Conservation (phyloP, 2,329 filamentous ascomycete genomes). For the Xylariales sp. region DNA sequence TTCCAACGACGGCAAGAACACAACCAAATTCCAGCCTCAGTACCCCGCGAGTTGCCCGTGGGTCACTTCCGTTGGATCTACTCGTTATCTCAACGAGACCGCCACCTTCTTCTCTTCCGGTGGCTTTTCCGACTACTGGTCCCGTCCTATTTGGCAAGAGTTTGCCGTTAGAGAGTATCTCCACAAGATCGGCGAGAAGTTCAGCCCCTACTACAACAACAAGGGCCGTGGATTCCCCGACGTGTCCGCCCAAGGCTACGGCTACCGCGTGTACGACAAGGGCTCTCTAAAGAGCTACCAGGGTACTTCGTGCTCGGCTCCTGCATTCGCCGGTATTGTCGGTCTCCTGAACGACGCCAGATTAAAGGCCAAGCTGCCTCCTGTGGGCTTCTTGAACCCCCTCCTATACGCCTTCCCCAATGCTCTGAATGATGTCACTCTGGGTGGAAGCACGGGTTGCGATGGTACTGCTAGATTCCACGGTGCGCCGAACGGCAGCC, state of each 20-base stretch:
- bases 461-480: conserved; percentile 45
- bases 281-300: conserved; percentile 46
- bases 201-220: conserved; percentile 40
- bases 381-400: conserved; percentile 62
- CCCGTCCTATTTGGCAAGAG: conserved; percentile 59
- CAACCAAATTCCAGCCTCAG: conserved; percentile 62
- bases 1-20: conserved; percentile 61
- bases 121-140: conserved; percentile 63
- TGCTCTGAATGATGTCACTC: conserved; percentile 51
- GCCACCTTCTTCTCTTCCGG: conserved; percentile 62
- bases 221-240: conserved; percentile 64
- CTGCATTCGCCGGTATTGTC: conserved; percentile 66
- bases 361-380: conserved; percentile 57
- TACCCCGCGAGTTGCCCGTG: conserved; percentile 63
- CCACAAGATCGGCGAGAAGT: conserved; percentile 51
- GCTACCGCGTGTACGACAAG: conserved; percentile 55
- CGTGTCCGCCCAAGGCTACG: conserved; percentile 60
- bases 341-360: conserved; percentile 67
- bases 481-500: conserved; percentile 40
- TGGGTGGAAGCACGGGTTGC: conserved; percentile 44
- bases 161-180: conserved; percentile 58
- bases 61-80: conserved; percentile 48
- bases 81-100: conserved; percentile 55
- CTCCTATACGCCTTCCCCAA: conserved; percentile 55
- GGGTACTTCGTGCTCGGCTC: conserved; percentile 60